Evolutionary conservation across 805 yeast genomes (phyloP).

Genomic region (Barnettozyma botsteinii): DNA sequence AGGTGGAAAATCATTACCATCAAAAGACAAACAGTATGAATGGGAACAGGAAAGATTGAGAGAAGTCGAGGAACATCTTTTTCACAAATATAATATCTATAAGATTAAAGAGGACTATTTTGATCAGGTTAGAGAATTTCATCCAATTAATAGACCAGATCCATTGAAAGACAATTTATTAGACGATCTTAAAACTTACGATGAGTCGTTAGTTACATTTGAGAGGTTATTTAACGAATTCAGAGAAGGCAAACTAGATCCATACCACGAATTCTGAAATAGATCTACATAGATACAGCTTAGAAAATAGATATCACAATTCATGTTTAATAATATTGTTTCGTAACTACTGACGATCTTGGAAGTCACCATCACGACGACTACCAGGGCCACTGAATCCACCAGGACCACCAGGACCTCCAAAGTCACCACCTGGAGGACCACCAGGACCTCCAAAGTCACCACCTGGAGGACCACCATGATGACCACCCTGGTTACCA

Average conservation of each 20-base stretch:
- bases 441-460: neutral
- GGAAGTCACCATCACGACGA: neutral
- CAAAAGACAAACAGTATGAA: slow-evolving; percentile 32
- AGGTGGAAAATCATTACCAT: slow-evolving; percentile 34
- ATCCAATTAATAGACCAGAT: slow-evolving; percentile 28
- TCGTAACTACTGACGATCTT: no score
- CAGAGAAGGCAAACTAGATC: slow-evolving; percentile 12
- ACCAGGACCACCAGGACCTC: neutral
- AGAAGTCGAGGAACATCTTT: slow-evolving; percentile 23
- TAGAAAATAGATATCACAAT: neutral
- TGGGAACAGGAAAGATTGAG: slow-evolving; percentile 29
- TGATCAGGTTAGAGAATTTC: slow-evolving; percentile 24
- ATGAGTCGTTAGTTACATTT: slow-evolving; percentile 15
- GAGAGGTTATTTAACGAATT: slow-evolving; percentile 20
- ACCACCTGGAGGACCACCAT: neutral
- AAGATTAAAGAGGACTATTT: slow-evolving; percentile 26
- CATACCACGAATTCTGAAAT: slow-evolving; percentile 11
- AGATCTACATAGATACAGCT: neutral
- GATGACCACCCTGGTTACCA: neutral
- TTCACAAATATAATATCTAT: slow-evolving; percentile 32
- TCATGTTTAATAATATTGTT: no score
- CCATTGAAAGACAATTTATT: slow-evolving; percentile 26
- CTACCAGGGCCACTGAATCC: no score
- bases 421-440: neutral
- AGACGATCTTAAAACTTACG: slow-evolving; percentile 10